Base-by-base conservation (phyloP, 2,329 filamentous ascomycete species). In the Penicillium sp. region DNA sequence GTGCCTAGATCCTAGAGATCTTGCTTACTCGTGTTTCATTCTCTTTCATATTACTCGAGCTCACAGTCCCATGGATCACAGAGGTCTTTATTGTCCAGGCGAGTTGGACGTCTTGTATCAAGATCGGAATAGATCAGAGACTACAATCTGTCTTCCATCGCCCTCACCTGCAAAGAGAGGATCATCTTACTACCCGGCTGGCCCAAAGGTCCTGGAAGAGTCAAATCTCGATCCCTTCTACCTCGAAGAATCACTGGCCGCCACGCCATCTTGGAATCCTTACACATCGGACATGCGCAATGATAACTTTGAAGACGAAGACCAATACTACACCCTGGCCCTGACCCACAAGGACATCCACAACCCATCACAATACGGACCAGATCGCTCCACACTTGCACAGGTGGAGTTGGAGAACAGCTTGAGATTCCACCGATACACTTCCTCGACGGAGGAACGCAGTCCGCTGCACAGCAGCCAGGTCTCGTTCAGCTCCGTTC, bases 211-310 rank as follows among this genome's bases (percentile, higher is more conserved):
- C 6, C 39, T 66, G 5, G 72, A 73, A 57, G 72, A 75, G 31
- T 65, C 72, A 14, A 71, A 72, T 42, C 63, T 66, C 6, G 73
- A 75, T 55, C 73, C 73, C 5, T 75, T 75, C 60, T 75, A 75
- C 48, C 69, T 75, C 22, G 73, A 75, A 55, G 63, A 70, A 39
- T 71, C 72, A 16, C 56, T 74, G 42, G 61, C 66, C 7, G 63
- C 61, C 35, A 65, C 67, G 13, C 61, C 63, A n/a, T 55, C 62
- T 38, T 70, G 66, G 66, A 61, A 68, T 24, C 55, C 58, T 35
- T 61, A 64, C 51, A 60, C 57, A 31, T 65, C 65, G 24, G 62
- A 60, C 8, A 66, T 69, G 60, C 67, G 70, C 56, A 63, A 74
- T 69, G 69, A 67, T 50, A 68, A 64, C 58, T 66, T 66, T 50